These are phyloP conservation scores for Murraya paniculata DNA, from an alignment of 345 rosid species.

Conservation along the genomic window DNA sequence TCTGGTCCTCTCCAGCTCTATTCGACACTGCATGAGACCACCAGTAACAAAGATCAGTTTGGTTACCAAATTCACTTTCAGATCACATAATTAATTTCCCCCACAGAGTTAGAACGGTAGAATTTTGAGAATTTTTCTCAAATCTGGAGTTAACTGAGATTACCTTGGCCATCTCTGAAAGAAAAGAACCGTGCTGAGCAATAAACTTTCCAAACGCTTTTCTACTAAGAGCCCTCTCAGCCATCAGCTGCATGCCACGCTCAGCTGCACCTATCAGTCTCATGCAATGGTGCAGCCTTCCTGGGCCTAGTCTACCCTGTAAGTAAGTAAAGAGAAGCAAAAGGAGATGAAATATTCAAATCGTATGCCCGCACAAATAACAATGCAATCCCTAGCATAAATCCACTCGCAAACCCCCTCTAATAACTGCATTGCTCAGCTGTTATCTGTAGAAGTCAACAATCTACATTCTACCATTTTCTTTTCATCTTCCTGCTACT, in stretches of 20 bases:
- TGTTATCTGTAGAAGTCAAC: neutral
- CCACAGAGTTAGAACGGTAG: neutral
- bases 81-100: neutral
- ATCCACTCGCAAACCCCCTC: neutral
- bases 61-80: neutral
- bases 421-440: neutral
- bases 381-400: neutral
- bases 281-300: slow-evolving; percentile 99
- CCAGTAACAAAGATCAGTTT: neutral
- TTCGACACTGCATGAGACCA: slow-evolving; percentile 58
- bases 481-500: neutral
- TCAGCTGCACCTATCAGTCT: slow-evolving; percentile 95
- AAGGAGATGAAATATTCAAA: neutral
- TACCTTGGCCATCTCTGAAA: slow-evolving; percentile 87
- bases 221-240: slow-evolving; percentile 74
- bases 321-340: slow-evolving; percentile 20
- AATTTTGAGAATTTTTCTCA: neutral
- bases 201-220: slow-evolving; percentile 81
- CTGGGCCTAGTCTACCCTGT: slow-evolving; percentile 98
- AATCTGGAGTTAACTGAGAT: neutral
- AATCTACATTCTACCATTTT: neutral
- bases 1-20: slow-evolving; percentile 80
- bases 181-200: slow-evolving; percentile 88
- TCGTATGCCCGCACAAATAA: neutral
- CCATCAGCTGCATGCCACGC: slow-evolving; percentile 97